Conservation (phyloP, 108 stramenopile genomes). For the Stephanodiscus minutulus region DNA sequence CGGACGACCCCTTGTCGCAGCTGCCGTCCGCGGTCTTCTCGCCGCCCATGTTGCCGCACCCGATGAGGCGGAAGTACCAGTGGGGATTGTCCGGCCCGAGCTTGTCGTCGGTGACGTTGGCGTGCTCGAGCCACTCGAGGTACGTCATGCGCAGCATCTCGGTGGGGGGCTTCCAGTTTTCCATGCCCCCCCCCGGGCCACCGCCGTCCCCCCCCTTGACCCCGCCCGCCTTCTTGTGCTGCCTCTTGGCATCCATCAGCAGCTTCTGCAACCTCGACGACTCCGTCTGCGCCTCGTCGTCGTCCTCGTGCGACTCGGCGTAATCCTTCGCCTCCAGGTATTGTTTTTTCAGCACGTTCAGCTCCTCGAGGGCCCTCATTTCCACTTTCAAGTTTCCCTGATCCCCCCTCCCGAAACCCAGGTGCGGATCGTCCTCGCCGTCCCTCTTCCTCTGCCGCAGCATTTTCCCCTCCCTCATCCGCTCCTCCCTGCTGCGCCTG, state of each 20-base stretch:
- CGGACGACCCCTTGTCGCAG: constrained; percentile 69
- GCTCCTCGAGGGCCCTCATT: constrained; percentile 21
- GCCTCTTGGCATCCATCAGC: constrained; percentile 16
- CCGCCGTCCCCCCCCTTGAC: not conserved
- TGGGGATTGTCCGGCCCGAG: constrained; percentile 74
- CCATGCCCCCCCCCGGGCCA: not conserved
- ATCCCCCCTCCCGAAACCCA: constrained; percentile 43
- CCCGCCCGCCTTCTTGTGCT: not conserved
- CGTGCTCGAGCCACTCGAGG: constrained; percentile 82
- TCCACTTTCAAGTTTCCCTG: constrained; percentile 40
- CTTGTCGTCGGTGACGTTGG: constrained; percentile 69
- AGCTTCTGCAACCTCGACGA: constrained; percentile 19
- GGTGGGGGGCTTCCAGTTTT: constrained; percentile 81
- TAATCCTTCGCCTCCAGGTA: constrained; percentile 21
- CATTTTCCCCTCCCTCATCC: constrained; percentile 22
- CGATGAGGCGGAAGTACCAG: constrained; percentile 94
- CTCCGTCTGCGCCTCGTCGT: constrained; percentile 31
- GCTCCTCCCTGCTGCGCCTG: constrained; percentile 36
- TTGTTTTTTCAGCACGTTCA: constrained; percentile 19
- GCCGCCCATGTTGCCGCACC: constrained; percentile 52
- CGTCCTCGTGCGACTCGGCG: constrained; percentile 27
- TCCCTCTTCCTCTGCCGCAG: constrained; percentile 17
- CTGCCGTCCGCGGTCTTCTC: constrained; percentile 41
- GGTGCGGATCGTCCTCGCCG: constrained; percentile 35
- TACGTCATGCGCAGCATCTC: constrained; percentile 76